A percentile compares a stretch with the other conserved stretches of the same genome.
These are phyloP conservation scores for Xylariaceae sp. DNA, from an alignment of 2,329 filamentous ascomycete genomes.

Conservation along the genomic window DNA sequence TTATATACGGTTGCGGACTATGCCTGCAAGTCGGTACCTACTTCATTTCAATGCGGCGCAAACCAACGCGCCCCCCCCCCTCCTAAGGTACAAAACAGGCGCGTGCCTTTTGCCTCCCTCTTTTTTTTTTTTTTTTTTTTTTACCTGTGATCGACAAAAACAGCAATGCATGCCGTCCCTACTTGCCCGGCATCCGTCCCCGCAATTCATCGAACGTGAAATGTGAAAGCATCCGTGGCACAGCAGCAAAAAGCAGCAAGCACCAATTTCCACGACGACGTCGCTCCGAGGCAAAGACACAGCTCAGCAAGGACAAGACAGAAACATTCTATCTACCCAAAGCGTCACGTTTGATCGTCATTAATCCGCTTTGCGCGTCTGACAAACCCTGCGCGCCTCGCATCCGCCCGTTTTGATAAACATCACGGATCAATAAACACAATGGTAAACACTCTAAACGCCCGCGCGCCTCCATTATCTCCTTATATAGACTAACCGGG, in stretches of 20 bases:
- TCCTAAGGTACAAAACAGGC: neutral
- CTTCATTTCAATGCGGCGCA: neutral
- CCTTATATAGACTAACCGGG: slow-evolving; percentile 5
- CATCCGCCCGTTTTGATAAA: no score
- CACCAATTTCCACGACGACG: slow-evolving; percentile 9
- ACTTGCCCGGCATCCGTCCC: neutral
- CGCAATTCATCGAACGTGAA: slow-evolving; percentile 8
- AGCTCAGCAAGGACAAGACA: neutral
- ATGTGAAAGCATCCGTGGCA: slow-evolving; percentile 4
- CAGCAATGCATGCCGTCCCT: slow-evolving; percentile 10
- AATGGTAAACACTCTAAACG: slow-evolving; percentile 20
- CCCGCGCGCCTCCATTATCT: neutral
- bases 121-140: neutral
- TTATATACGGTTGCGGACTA: no score
- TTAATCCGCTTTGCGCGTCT: no score
- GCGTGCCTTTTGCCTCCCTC: neutral
- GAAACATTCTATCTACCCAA: no score
- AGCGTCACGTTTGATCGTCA: no score
- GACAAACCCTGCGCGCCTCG: no score
- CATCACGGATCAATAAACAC: neutral
- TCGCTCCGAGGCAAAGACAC: neutral
- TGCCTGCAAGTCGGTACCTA: no score
- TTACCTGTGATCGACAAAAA: neutral
- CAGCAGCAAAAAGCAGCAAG: slow-evolving; percentile 1
- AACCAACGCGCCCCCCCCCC: slow-evolving; percentile 3